phyloP scores from a whole-genome alignment of 2,329 filamentous ascomycete genomes.

The Pseudogymnoascus sp. region DNA sequence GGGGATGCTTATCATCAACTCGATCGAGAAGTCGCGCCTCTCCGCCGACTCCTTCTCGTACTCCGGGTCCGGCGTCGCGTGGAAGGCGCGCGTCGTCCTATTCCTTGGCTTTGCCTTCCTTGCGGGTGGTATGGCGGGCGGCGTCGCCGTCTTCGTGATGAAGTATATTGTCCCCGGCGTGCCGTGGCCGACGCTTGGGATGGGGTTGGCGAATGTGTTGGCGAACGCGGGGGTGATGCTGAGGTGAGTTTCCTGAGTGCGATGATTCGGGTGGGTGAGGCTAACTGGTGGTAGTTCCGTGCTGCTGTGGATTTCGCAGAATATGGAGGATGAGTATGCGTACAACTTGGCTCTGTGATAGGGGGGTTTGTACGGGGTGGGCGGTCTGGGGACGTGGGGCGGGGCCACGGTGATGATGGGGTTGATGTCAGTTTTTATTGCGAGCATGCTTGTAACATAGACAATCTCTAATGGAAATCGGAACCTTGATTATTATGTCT shows the following conservation, averaged over 20 bases:
- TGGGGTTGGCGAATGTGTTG: slow-evolving; percentile 60
- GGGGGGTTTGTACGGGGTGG: not conserved
- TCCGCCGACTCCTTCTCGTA: slow-evolving; percentile 56
- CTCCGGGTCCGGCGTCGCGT: slow-evolving; percentile 54
- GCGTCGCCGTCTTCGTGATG: slow-evolving; percentile 59
- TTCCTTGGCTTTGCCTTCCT: slow-evolving; percentile 59
- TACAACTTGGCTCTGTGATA: slow-evolving; percentile 55
- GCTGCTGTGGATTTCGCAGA: slow-evolving; percentile 61
- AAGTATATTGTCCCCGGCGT: slow-evolving; percentile 53
- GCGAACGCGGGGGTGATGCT: slow-evolving; percentile 55
- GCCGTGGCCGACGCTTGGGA: slow-evolving; percentile 50
- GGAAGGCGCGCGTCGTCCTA: slow-evolving; percentile 60
- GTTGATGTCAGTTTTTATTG: slow-evolving; percentile 11
- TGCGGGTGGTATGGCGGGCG: slow-evolving; percentile 60
- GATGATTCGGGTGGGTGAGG: not conserved
- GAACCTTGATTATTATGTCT: slow-evolving; percentile 11
- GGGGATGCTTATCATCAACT: slow-evolving; percentile 65
- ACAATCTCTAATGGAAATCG: slow-evolving; percentile 8
- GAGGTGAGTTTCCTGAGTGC: slow-evolving; percentile 36
- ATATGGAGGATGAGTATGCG: slow-evolving; percentile 64
- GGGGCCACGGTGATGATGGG: not conserved
- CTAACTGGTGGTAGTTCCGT: slow-evolving; percentile 40
- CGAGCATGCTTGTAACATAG: slow-evolving; percentile 9
- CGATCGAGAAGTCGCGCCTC: slow-evolving; percentile 57
- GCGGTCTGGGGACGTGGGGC: not conserved